phyloP scores from a whole-genome alignment of 257 asterid genomes.

The Rubia yunnanensis region DNA sequence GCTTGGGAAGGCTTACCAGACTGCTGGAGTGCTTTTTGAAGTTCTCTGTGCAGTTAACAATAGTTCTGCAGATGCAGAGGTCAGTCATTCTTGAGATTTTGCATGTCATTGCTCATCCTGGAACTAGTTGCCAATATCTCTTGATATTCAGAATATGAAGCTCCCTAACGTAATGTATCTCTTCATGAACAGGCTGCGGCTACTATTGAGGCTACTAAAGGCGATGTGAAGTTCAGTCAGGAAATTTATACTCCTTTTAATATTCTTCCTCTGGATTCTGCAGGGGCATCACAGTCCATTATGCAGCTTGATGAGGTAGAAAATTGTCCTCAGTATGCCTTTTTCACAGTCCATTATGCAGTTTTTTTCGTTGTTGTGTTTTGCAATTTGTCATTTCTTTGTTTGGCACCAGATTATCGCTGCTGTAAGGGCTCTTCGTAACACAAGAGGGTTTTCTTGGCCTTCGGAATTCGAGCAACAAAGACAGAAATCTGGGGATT shows the following conservation, averaged over 20 bases:
- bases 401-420: slow-evolving; percentile 67
- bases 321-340: slow-evolving; percentile 5
- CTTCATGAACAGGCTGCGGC: slow-evolving; percentile 70
- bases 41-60: slow-evolving; percentile 97
- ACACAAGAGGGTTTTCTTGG: slow-evolving; percentile 70
- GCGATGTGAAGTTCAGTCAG: slow-evolving; percentile 92
- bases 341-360: slow-evolving; percentile 80
- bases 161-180: not conserved
- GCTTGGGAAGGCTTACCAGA: slow-evolving; percentile 97
- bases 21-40: slow-evolving; percentile 96
- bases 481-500: slow-evolving; percentile 70
- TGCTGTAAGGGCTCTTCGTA: slow-evolving; percentile 60
- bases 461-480: slow-evolving; percentile 77
- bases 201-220: slow-evolving; percentile 94
- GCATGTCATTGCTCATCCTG: not conserved
- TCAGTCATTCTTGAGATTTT: slow-evolving; percentile 22
- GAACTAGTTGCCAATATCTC: not conserved
- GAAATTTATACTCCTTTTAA: slow-evolving; percentile 88
- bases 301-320: slow-evolving; percentile 99
- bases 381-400: slow-evolving; percentile 10
- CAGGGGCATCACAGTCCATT: slow-evolving; percentile 84
- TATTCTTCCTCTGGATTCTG: slow-evolving; percentile 93
- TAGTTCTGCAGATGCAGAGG: slow-evolving; percentile 95
- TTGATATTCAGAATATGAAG: not conserved
- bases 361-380: slow-evolving; percentile 71